phyloP scores from a whole-genome alignment of 2,329 filamentous ascomycete species.

The Verticillium albo-atrum region DNA sequence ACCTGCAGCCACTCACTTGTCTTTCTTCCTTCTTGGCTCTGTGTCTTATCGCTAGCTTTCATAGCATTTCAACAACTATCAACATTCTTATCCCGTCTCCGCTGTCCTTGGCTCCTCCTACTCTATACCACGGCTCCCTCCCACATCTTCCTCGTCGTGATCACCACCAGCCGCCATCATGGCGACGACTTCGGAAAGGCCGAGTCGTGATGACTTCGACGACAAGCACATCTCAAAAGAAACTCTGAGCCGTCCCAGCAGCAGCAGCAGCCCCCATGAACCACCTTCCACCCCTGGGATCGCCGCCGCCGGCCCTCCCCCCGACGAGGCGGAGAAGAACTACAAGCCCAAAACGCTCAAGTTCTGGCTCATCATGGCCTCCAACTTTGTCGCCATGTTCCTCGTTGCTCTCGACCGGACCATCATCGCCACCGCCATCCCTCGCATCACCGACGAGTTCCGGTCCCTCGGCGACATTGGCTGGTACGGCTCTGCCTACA shows the following conservation, averaged over 20 bases:
- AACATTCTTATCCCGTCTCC: not conserved
- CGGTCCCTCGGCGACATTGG: conserved; percentile 53
- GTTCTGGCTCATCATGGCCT: conserved; percentile 52
- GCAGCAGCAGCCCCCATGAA: not conserved
- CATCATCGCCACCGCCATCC: conserved; percentile 52
- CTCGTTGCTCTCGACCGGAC: conserved; percentile 54
- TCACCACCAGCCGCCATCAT: not conserved
- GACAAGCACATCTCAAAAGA: not conserved
- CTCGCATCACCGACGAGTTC: conserved; percentile 53
- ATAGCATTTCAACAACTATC: not conserved
- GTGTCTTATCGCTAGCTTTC: not conserved
- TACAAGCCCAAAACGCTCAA: conserved; percentile 48
- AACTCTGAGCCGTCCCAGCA: not conserved
- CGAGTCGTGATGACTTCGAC: not conserved
- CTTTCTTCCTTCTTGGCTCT: not conserved
- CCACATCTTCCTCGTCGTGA: not conserved
- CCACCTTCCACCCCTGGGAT: not conserved
- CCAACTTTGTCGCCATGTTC: conserved; percentile 51
- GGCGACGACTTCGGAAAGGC: not conserved
- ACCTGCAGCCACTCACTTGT: not conserved
- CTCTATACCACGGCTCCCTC: not conserved
- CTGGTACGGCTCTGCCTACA: conserved; percentile 60
- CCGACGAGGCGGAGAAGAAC: conserved; percentile 18
- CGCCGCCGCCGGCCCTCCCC: not conserved
- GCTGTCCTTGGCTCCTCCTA: not conserved